Conservation (phyloP, 2,329 filamentous ascomycete genomes). For the Knoxdaviesia capensis region DNA sequence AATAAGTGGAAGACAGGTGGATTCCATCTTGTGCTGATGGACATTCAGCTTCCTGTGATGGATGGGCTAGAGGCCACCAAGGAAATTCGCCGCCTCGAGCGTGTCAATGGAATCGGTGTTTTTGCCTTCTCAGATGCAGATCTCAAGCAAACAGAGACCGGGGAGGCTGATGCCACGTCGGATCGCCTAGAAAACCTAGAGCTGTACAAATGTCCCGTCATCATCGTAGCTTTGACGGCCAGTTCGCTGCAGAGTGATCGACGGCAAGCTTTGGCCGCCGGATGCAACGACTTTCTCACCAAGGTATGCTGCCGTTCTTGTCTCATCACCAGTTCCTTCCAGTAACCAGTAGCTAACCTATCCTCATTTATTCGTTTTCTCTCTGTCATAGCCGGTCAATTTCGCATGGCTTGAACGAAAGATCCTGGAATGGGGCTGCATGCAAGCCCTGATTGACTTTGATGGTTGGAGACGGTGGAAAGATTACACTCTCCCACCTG, state of each 20-base stretch:
- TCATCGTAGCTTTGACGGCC: constrained; percentile 90
- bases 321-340: neutral
- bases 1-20: constrained; percentile 83
- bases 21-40: constrained; percentile 94
- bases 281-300: constrained; percentile 95
- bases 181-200: constrained; percentile 48
- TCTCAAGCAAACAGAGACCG: constrained; percentile 21
- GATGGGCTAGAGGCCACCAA: constrained; percentile 86
- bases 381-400: constrained; percentile 55
- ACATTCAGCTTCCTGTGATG: constrained; percentile 95
- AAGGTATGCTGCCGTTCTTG: constrained; percentile 40
- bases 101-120: constrained; percentile 80
- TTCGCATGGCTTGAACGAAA: constrained; percentile 96
- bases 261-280: constrained; percentile 82
- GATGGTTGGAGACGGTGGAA: constrained; percentile 98
- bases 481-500: constrained; percentile 36
- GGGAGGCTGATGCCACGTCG: constrained; percentile 11
- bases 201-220: constrained; percentile 88
- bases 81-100: constrained; percentile 77
- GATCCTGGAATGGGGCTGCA: constrained; percentile 98
- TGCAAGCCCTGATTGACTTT: constrained; percentile 97
- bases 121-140: constrained; percentile 44
- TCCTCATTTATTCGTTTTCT: neutral
- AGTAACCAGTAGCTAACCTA: neutral
- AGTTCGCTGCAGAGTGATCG: constrained; percentile 88